Conservation (phyloP, 345 rosid species). For the Crucihimalaya himalaica region DNA sequence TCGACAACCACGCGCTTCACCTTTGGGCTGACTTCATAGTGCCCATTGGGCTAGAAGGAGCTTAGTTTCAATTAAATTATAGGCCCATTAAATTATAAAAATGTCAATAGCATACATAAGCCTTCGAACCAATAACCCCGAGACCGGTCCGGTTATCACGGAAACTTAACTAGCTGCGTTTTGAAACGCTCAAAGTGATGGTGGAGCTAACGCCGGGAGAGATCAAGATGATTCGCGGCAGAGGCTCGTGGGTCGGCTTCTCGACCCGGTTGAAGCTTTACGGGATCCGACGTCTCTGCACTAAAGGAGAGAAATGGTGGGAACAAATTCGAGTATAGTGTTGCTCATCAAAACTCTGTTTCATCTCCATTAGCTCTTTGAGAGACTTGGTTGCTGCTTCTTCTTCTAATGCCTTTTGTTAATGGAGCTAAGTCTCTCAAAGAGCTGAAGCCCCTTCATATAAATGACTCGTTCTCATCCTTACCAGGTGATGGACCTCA, state of each 20-base stretch:
- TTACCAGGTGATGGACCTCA: not conserved
- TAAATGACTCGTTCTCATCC: too few species aligned
- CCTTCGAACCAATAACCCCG: too few species aligned
- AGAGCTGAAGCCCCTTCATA: too few species aligned
- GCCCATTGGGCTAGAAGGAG: constrained; percentile 1
- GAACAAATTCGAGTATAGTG: constrained; percentile 42
- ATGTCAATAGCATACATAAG: not conserved
- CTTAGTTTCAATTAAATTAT: not conserved
- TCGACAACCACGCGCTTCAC: not conserved
- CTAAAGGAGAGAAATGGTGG: constrained; percentile 28
- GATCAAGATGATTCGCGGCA: constrained; percentile 50
- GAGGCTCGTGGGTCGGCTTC: constrained; percentile 41
- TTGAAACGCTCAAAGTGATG: not conserved
- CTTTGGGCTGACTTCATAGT: not conserved
- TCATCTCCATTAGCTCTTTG: too few species aligned
- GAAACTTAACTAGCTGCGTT: too few species aligned
- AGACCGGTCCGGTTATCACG: too few species aligned
- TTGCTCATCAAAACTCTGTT: constrained; percentile 46
- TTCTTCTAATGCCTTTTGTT: too few species aligned
- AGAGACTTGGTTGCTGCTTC: too few species aligned
- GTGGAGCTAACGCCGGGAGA: constrained; percentile 30
- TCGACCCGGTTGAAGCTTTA: constrained; percentile 31
- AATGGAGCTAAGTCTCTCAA: too few species aligned
- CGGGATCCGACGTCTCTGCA: constrained; percentile 40
- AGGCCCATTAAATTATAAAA: not conserved